Percentiles rank a stretch among this genome's conserved stretches.
phyloP scores from a whole-genome alignment of 1,284 basidiomycete genomes.

The Boletellus deceptivus region DNA sequence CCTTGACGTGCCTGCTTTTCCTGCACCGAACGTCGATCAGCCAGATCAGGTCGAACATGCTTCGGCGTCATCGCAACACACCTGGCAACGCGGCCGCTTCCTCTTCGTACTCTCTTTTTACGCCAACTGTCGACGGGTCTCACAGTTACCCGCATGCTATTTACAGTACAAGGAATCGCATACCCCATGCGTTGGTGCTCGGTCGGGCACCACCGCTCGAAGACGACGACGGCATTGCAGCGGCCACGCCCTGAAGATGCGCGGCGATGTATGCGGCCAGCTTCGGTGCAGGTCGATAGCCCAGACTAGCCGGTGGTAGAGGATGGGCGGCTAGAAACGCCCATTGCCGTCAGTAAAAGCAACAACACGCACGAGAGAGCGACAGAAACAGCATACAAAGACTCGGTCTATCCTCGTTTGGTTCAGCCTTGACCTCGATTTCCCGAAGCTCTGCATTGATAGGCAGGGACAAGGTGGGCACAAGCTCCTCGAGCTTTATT shows the following conservation, averaged over 20 bases:
- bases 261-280: conserved; percentile 9
- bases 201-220: not conserved
- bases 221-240: not conserved
- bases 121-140: not conserved
- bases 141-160: not conserved
- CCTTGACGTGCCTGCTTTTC: not conserved
- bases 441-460: conserved; percentile 12
- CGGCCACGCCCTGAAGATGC: not conserved
- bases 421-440: conserved; percentile 15
- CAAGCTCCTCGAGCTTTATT: conserved; percentile 1
- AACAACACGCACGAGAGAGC: not conserved
- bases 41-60: no score
- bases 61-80: conserved; percentile 23
- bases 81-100: conserved; percentile 1
- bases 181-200: not conserved
- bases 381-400: not conserved
- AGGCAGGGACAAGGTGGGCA: not conserved
- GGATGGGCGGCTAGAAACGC: not conserved
- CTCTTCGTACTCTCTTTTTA: conserved; percentile 20
- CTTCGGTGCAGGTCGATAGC: conserved; percentile 7
- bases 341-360: not conserved
- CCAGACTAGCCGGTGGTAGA: not conserved
- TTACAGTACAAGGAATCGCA: not conserved
- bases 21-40: not conserved
- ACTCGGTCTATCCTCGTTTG: not conserved